Evolutionary conservation across 2,329 filamentous ascomycete species (phyloP), one percentile per base, ranked within the genome.

Genomic region (Trichoderma hamatum): DNA sequence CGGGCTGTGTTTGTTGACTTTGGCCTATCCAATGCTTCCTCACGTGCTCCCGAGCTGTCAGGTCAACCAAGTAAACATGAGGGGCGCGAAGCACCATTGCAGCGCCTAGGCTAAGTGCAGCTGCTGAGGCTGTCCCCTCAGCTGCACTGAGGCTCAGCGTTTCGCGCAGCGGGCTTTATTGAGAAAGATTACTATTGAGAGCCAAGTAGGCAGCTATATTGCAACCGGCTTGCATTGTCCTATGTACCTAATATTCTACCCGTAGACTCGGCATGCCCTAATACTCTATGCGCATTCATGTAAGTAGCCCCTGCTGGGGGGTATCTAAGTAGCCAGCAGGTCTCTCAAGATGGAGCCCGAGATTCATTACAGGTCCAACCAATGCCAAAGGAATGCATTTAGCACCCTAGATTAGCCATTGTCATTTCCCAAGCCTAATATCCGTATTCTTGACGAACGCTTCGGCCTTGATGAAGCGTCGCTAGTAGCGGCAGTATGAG

Each of bases 1-100:
- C 54, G 26, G 30, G 21, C 14, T 16, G 26, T n/a, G 34, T 66
- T 66, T 58, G 52, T 58, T 34, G 52, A 32, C 63, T 34, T 49
- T 30, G 21, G 28, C 36, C 39, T 13, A 43, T 36, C 36, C 61
- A 30, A 55, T 43, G 49, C 54, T 34, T 51, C 60, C 67, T 62
- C 59, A 69, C 60, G 60, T 58, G 60, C 49, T 32, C 60, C 26
- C 26, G 19, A 59, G 63, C 56, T 61, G 55, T 30, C 60, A 43
- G 24, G 51, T 39, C 60, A 58, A 64, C 60, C 59, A 68, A 56
- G 51, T 68, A 67, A 67, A 58, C 64, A 59, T 3, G 21, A 46
- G 36, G 28, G 54, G 52, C n/a, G 11, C 58, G n/a, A 67, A 55
- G 52, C 63, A 58, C 43, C 63, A 66, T 59, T 28, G 30, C 63